Evolutionary conservation across 805 yeast genomes (phyloP).

Genomic region (Huiozyma naganishii): DNA sequence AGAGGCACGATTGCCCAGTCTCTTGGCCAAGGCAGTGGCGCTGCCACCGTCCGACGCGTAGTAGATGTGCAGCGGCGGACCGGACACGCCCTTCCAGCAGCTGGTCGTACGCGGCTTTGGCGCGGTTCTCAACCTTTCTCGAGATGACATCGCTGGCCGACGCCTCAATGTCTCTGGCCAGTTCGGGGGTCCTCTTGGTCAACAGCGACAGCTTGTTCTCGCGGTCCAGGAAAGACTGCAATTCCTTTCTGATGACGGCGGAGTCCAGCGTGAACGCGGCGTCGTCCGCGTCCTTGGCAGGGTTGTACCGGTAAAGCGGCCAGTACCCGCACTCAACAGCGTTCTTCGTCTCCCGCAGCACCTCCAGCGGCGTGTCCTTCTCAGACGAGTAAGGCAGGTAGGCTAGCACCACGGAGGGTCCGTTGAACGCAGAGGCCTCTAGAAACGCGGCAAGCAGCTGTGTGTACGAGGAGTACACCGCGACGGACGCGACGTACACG

Average conservation of each 20-base stretch:
- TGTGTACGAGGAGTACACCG: conserved; percentile 86
- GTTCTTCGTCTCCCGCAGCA: conserved; percentile 74
- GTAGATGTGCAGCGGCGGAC: conserved; percentile 81
- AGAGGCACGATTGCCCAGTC: conserved; percentile 66
- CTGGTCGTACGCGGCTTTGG: conserved; percentile 66
- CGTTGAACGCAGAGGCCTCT: conserved; percentile 82
- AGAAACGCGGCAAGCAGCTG: conserved; percentile 80
- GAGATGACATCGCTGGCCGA: conserved; percentile 54
- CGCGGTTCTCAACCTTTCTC: conserved; percentile 49
- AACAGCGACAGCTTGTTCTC: conserved; percentile 79
- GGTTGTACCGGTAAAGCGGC: conserved; percentile 87
- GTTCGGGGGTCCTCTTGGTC: conserved; percentile 57
- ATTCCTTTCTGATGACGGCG: conserved; percentile 62
- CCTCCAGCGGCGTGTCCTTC: conserved; percentile 54
- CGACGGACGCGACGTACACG: conserved; percentile 87
- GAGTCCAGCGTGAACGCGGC: conserved; percentile 77
- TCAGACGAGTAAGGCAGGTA: conserved; percentile 70
- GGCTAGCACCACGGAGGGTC: conserved; percentile 87
- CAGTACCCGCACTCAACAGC: conserved; percentile 94
- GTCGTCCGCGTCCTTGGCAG: conserved; percentile 35
- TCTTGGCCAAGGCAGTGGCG: conserved; percentile 72
- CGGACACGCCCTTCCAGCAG: conserved; percentile 75
- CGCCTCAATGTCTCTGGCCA: conserved; percentile 60
- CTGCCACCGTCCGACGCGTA: conserved; percentile 91
- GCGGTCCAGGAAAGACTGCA: conserved; percentile 73